A percentile compares a stretch with the other conserved stretches of the same genome.
These are phyloP conservation scores for Coemansia sp. DNA, from an alignment of 192 early-diverging fungal genomes.

Conservation along the genomic window DNA sequence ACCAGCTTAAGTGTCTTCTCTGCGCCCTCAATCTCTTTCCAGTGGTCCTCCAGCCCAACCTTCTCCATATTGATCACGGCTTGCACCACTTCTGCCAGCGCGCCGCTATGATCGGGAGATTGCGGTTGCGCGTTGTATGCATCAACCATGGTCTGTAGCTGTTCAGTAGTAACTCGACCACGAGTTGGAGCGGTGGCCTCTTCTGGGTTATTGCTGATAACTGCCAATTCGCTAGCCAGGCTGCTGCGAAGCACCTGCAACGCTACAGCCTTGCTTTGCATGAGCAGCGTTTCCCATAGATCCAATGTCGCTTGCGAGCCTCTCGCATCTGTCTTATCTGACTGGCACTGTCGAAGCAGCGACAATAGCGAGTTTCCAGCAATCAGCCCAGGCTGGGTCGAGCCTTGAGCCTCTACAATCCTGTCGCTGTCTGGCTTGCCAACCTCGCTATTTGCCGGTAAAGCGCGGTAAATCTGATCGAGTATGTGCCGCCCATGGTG, in stretches of 20 bases:
- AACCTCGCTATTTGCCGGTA: background rate
- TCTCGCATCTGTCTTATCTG: background rate
- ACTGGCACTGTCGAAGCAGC: constrained; percentile 11
- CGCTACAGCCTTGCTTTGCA: constrained; percentile 29
- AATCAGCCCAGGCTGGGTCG: background rate
- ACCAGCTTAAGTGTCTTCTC: constrained; percentile 51
- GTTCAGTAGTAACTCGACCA: constrained; percentile 21
- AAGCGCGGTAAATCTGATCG: constrained; percentile 27
- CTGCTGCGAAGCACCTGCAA: constrained; percentile 35
- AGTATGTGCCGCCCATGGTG: constrained; percentile 33
- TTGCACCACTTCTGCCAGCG: constrained; percentile 14
- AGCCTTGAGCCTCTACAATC: background rate
- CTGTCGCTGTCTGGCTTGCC: background rate
- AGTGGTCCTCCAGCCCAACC: constrained; percentile 11
- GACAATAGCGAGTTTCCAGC: constrained; percentile 20
- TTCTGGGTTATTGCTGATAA: background rate
- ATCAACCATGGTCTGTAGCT: constrained; percentile 24
- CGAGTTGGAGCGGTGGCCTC: constrained; percentile 4
- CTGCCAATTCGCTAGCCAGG: constrained; percentile 11
- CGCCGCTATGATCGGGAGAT: background rate
- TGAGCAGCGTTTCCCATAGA: constrained; percentile 34
- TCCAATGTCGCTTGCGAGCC: background rate
- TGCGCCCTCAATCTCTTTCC: constrained; percentile 39
- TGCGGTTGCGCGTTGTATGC: constrained; percentile 2
- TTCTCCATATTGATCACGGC: constrained; percentile 12